Evolutionary conservation across 352 stramenopile genomes (phyloP).

Genomic region (Globisporangium spinosum): DNA sequence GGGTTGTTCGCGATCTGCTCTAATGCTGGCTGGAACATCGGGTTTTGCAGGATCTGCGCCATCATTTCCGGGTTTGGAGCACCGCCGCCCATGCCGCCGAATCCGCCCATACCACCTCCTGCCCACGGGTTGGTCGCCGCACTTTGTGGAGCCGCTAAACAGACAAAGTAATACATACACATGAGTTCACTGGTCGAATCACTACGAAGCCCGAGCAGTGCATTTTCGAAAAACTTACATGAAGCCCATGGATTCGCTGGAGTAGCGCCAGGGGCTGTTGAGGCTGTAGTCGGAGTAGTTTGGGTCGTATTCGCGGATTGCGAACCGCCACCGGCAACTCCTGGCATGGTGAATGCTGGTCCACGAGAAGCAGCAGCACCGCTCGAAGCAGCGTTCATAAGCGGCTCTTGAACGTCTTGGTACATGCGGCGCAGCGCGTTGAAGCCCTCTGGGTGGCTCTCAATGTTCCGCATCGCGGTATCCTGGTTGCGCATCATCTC

Average conservation of each 20-base stretch:
- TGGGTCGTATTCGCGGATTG: slow-evolving; percentile 24
- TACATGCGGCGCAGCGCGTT: slow-evolving; percentile 95
- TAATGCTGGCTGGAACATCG: slow-evolving; percentile 81
- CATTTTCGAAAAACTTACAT: slow-evolving; percentile 2
- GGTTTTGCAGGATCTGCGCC: slow-evolving; percentile 84
- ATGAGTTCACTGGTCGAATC: neutral
- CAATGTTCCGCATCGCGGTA: slow-evolving; percentile 95
- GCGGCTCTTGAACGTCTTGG: slow-evolving; percentile 93
- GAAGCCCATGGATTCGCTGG: slow-evolving; percentile 61
- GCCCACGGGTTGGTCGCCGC: slow-evolving; percentile 14
- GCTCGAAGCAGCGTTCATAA: slow-evolving; percentile 90
- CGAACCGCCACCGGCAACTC: slow-evolving; percentile 46
- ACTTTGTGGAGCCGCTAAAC: neutral
- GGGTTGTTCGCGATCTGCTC: slow-evolving; percentile 82
- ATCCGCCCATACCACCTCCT: neutral
- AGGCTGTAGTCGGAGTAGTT: slow-evolving; percentile 18
- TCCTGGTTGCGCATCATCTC: slow-evolving; percentile 98
- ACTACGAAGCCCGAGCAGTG: neutral
- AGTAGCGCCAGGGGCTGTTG: slow-evolving; percentile 13
- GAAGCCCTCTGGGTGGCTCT: slow-evolving; percentile 97
- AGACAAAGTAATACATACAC: slow-evolving; percentile 5
- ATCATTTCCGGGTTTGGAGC: slow-evolving; percentile 69
- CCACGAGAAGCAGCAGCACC: slow-evolving; percentile 40
- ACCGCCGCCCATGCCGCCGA: slow-evolving; percentile 23
- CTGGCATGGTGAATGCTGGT: slow-evolving; percentile 83